Conservation (phyloP, 345 rosid species). For the Arabidopsis arenosa region DNA sequence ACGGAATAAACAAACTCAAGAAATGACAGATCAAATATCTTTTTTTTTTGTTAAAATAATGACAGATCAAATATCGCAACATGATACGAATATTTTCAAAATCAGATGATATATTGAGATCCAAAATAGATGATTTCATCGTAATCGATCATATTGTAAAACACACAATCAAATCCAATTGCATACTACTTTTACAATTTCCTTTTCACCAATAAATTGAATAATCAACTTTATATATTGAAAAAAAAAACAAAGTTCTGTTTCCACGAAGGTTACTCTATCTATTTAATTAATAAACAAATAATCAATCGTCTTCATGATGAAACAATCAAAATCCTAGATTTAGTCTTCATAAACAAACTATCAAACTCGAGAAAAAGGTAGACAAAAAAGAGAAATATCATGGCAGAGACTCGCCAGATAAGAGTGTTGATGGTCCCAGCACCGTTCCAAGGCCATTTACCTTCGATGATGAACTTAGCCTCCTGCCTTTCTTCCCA, state of each 20-base stretch:
- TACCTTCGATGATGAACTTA: slow-evolving; percentile 69
- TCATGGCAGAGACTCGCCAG: slow-evolving; percentile 16
- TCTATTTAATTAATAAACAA: too few relatives aligned
- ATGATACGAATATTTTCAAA: neutral
- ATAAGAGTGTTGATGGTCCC: slow-evolving; percentile 55
- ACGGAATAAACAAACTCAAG: neutral
- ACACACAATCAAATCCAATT: too few relatives aligned
- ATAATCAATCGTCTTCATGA: too few relatives aligned
- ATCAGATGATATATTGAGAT: neutral
- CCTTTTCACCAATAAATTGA: too few relatives aligned
- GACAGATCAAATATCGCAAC: too few relatives aligned
- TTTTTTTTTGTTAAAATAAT: too few relatives aligned
- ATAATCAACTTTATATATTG: too few relatives aligned
- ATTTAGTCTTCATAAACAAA: neutral
- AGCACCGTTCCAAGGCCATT: slow-evolving; percentile 64
- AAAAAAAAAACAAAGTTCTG: too few relatives aligned
- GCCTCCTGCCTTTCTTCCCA: slow-evolving; percentile 55
- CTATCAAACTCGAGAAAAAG: neutral
- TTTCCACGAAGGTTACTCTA: too few relatives aligned
- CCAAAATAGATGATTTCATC: neutral
- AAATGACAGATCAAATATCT: neutral
- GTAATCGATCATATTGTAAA: too few relatives aligned
- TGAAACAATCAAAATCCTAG: too few relatives aligned
- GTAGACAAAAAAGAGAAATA: neutral
- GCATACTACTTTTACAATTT: too few relatives aligned